Base-by-base conservation (phyloP, 208 protist species). In the Herpetomonas tarakana region DNA sequence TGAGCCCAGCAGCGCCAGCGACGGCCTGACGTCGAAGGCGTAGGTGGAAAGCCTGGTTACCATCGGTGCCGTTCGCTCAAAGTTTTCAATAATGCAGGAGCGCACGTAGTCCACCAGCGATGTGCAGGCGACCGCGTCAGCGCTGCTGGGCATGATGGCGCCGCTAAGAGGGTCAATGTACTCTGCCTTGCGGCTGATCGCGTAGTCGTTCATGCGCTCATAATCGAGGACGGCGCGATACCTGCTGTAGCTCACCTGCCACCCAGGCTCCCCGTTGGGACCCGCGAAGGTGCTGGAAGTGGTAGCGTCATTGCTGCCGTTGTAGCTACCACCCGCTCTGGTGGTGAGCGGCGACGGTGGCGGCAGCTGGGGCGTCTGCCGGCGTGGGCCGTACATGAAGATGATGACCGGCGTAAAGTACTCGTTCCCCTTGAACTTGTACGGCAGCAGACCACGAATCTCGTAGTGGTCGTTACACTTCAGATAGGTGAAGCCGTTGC, bases 391-490 rank as follows among this genome's bases (percentile, higher is more conserved):
- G 70, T 68, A 71, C 52, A 90, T 51, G 52, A 72, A 65, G 7
- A 93, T 63, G 44, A 93, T 76, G 6, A 93, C 74, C 11, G 86
- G 86, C 1, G 86, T 88, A 63, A 86, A 88, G 57, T 93, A 93
- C 45, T 78, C 65, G 1, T 41, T 51, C n/a, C 62, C 69, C 7
- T 69, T 71, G 71, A 79, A 93, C 2, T 31, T 72, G 71, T 93
- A 93, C 31, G 82, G 82, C 27, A 93, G 58, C 9, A 88, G 58
- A 22, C 86, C 86, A 16, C 69, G 64, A 26, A 87, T 71, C 49
- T 86, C 65, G 55, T 82, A 80, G 52, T 72, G 61, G 30, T 83
- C 66, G 53, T 54, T 58, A 52, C 61, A 83, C 58, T 84, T 74
- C 9, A 70, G 49, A 54, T 75, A 83, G 6, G 64, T 64, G 70